phyloP scores from a whole-genome alignment of 73 alveolate genomes.

The Uronychia setigera region DNA sequence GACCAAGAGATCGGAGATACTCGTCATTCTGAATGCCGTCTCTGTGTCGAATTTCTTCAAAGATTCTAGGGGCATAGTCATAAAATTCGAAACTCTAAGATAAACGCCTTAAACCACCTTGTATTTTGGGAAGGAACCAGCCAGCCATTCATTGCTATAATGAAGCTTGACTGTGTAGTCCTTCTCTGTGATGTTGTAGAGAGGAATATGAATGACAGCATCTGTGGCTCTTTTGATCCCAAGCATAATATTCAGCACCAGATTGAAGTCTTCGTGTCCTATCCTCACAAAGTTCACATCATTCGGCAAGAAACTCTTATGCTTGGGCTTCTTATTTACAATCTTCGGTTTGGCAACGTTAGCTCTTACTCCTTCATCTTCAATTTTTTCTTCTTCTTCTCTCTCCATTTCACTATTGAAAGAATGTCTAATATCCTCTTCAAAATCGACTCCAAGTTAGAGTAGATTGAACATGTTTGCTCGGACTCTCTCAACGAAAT shows the following conservation, averaged over 20 bases:
- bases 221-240: constrained; percentile 76
- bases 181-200: background rate
- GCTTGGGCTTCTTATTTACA: background rate
- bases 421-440: background rate
- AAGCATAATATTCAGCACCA: constrained; percentile 84
- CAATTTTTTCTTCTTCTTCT: background rate
- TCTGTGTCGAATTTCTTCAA: constrained; percentile 70
- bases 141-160: constrained; percentile 1
- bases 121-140: constrained; percentile 33
- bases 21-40: constrained; percentile 64
- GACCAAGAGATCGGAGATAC: constrained; percentile 74
- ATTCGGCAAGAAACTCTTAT: background rate
- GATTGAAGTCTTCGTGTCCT: constrained; percentile 85
- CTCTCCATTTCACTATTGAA: background rate
- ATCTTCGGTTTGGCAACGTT: background rate
- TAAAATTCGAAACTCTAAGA: constrained; percentile 58
- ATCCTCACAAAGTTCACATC: constrained; percentile 25
- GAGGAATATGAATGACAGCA: constrained; percentile 8
- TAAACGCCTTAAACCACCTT: background rate
- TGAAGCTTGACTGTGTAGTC: background rate
- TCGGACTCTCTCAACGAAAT: background rate
- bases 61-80: constrained; percentile 82
- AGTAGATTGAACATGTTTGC: background rate
- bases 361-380: background rate
- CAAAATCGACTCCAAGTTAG: background rate